Evolutionary conservation across 352 stramenopile species (phyloP).

Genomic region (Blastocystis sp.): DNA sequence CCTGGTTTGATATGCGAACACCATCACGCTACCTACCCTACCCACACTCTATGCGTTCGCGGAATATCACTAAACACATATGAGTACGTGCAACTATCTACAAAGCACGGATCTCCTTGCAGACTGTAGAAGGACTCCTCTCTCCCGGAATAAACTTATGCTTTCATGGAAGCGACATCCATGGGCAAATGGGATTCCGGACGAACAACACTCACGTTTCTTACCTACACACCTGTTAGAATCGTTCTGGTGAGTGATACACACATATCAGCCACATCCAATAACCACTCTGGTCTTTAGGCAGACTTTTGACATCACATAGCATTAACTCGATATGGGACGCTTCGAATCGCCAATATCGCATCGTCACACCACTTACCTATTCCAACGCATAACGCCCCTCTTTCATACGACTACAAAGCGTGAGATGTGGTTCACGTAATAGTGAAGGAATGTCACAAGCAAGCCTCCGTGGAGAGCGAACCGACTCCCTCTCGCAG

Average conservation of each 20-base stretch:
- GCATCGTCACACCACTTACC: slow-evolving; percentile 8
- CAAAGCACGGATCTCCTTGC: not conserved
- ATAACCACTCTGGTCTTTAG: slow-evolving; percentile 15
- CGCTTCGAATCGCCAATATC: slow-evolving; percentile 66
- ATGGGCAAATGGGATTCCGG: slow-evolving; percentile 50
- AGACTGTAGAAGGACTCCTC: slow-evolving; percentile 31
- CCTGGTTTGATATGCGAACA: slow-evolving; percentile 50
- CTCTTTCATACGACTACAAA: not conserved
- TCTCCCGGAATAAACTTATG: slow-evolving; percentile 72
- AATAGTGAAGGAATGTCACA: slow-evolving; percentile 71
- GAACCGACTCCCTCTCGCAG: slow-evolving; percentile 54
- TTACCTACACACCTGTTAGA: slow-evolving; percentile 59
- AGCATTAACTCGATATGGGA: slow-evolving; percentile 12
- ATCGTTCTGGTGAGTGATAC: not conserved
- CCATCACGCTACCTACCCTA: slow-evolving; percentile 6
- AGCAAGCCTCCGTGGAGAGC: slow-evolving; percentile 59
- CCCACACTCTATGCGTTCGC: not conserved
- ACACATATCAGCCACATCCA: not conserved
- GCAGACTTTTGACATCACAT: slow-evolving; percentile 67
- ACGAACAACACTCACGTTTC: not conserved
- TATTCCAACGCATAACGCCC: too few relatives aligned
- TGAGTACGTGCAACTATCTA: slow-evolving; percentile 5
- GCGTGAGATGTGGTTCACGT: slow-evolving; percentile 41
- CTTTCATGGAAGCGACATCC: not conserved
- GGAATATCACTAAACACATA: not conserved